phyloP scores from a whole-genome alignment of 345 rosid genomes.

The Eucalyptus pumila region DNA sequence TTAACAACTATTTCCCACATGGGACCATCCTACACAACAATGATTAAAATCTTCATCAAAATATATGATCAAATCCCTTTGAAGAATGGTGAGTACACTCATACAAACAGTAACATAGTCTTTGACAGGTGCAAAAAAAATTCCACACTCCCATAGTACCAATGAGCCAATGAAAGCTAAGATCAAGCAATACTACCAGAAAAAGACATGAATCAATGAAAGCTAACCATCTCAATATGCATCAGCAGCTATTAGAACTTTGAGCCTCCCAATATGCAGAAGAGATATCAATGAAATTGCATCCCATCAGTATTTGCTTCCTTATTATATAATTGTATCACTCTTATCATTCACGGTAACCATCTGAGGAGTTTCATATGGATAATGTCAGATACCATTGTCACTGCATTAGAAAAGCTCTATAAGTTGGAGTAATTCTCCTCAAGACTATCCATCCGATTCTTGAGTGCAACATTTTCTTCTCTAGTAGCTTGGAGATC shows the following conservation, averaged over 20 bases:
- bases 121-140: neutral
- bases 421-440: neutral
- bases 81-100: neutral
- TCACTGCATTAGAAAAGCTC: neutral
- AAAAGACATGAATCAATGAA: neutral
- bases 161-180: neutral
- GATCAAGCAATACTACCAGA: neutral
- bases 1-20: neutral
- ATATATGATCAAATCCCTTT: neutral
- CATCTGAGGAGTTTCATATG: neutral
- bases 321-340: neutral
- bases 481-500: neutral
- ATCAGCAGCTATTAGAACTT: neutral
- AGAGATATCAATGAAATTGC: neutral
- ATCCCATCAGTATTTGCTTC: neutral
- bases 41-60: neutral
- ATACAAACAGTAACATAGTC: neutral
- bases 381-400: neutral
- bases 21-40: neutral
- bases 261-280: neutral
- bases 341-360: neutral
- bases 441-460: neutral
- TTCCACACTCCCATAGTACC: neutral
- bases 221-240: neutral
- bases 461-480: neutral